Conservation (phyloP, 2,329 filamentous ascomycete genomes). For the Verticillium nubilum region DNA sequence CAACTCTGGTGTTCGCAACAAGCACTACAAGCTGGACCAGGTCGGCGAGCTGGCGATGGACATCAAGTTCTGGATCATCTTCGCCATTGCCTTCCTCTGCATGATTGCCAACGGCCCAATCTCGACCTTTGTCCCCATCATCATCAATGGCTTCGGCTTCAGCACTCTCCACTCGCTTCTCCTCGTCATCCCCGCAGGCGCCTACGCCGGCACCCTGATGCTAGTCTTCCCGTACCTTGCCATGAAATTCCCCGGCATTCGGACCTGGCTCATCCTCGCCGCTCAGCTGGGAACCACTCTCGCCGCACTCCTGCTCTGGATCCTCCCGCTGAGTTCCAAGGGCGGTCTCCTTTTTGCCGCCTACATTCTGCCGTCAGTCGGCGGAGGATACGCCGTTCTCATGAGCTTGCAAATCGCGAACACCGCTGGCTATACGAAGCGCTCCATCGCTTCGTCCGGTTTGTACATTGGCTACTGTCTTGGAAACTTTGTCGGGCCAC, state of each 20-base stretch:
- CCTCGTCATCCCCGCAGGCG: conserved; percentile 33
- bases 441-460: conserved; percentile 39
- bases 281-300: conserved; percentile 35
- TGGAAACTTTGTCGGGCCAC: conserved; percentile 38
- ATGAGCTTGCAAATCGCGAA: conserved; percentile 45
- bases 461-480: conserved; percentile 47
- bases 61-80: conserved; percentile 32
- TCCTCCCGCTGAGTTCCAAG: conserved; percentile 30
- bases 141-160: conserved; percentile 39
- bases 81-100: conserved; percentile 29
- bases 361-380: conserved; percentile 38
- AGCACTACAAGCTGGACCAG: conserved; percentile 36
- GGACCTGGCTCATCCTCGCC: conserved; percentile 31
- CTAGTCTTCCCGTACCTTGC: conserved; percentile 33
- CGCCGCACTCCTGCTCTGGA: conserved; percentile 35
- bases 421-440: conserved; percentile 46
- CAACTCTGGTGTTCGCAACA: conserved; percentile 34
- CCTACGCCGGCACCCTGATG: conserved; percentile 28
- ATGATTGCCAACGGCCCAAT: conserved; percentile 39
- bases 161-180: conserved; percentile 35
- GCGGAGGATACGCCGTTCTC: conserved; percentile 41
- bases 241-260: conserved; percentile 25
- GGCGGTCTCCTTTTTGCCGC: conserved; percentile 42
- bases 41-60: conserved; percentile 27
- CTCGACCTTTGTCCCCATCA: conserved; percentile 37